These are phyloP conservation scores for Cajanus cajan DNA, from an alignment of 306 rosid species.

Conservation along the genomic window DNA sequence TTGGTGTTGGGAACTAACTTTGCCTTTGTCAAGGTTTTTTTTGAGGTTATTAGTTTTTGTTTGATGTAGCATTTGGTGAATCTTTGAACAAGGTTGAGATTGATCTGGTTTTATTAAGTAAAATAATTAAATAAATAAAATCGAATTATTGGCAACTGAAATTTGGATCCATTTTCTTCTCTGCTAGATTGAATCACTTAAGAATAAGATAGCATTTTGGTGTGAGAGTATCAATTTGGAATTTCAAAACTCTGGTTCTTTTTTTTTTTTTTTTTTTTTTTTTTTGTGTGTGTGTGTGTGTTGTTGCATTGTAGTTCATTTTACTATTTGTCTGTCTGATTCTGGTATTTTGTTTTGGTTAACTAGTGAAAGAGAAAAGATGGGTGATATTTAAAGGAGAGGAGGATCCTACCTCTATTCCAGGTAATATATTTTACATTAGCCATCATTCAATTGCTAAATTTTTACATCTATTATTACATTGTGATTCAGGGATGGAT, in stretches of 20 bases:
- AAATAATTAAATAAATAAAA: neutral
- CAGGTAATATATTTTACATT: slow-evolving; percentile 53
- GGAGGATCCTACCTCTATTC: slow-evolving; percentile 85
- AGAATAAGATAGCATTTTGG: slow-evolving; percentile 4
- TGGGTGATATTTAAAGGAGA: slow-evolving; percentile 96
- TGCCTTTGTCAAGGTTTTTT: neutral
- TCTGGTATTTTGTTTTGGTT: slow-evolving; percentile 25
- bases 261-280: neutral
- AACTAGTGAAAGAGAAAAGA: slow-evolving; percentile 90
- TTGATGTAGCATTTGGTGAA: slow-evolving; percentile 11
- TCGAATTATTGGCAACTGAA: neutral
- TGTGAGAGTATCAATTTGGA: slow-evolving; percentile 6
- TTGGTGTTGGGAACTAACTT: neutral
- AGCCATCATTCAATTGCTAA: slow-evolving; percentile 16
- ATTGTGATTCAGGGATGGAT: neutral
- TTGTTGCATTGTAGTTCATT: neutral
- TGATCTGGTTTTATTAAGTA: neutral
- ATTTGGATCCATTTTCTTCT: neutral
- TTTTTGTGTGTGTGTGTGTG: no score
- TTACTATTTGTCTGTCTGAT: slow-evolving; percentile 25
- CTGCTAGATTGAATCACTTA: slow-evolving; percentile 6
- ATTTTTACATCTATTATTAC: neutral
- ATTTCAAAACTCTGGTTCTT: slow-evolving; percentile 5
- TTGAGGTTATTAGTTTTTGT: neutral
- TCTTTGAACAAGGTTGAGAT: slow-evolving; percentile 11